Evolutionary conservation across 306 rosid genomes (phyloP).

Genomic region (Trifolium subterraneum): DNA sequence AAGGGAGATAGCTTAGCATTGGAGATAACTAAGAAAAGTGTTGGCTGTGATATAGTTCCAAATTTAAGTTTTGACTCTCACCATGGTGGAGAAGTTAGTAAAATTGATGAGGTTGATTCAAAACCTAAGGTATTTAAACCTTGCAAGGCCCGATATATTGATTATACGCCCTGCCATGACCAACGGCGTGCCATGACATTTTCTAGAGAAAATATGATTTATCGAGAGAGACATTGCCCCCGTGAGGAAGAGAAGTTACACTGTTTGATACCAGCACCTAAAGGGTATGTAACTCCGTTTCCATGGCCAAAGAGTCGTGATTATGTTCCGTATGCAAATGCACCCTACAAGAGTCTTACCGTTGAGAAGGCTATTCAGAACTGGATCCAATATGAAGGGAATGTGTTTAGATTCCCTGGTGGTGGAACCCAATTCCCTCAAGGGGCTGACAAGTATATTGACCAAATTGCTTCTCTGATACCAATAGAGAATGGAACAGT

Average conservation of each 20-base stretch:
- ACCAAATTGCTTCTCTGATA: slow-evolving; percentile 86
- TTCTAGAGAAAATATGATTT: slow-evolving; percentile 78
- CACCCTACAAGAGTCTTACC: slow-evolving; percentile 95
- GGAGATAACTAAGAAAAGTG: slow-evolving; percentile 67
- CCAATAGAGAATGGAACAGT: slow-evolving; percentile 91
- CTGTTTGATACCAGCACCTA: slow-evolving; percentile 93
- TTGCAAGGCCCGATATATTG: slow-evolving; percentile 56
- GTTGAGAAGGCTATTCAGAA: slow-evolving; percentile 99
- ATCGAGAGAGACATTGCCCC: slow-evolving; percentile 94
- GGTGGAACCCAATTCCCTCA: slow-evolving; percentile 98
- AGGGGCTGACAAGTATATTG: slow-evolving; percentile 95
- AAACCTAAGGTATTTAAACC: slow-evolving; percentile 64
- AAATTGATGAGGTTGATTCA: slow-evolving; percentile 55
- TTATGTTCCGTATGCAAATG: slow-evolving; percentile 95
- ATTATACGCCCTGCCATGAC: slow-evolving; percentile 98
- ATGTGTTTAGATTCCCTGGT: slow-evolving; percentile 91
- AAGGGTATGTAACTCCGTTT: slow-evolving; percentile 95
- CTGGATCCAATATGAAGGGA: slow-evolving; percentile 98
- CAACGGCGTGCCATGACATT: slow-evolving; percentile 94
- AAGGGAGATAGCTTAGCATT: slow-evolving; percentile 91
- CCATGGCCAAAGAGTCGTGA: slow-evolving; percentile 99
- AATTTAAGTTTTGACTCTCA: slow-evolving; percentile 85
- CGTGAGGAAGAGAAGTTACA: slow-evolving; percentile 80
- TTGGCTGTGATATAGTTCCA: slow-evolving; percentile 64
- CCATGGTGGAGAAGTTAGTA: slow-evolving; percentile 75